Evolutionary conservation across 192 early-diverging fungal genomes (phyloP).

Genomic region (Coemansia sp.): DNA sequence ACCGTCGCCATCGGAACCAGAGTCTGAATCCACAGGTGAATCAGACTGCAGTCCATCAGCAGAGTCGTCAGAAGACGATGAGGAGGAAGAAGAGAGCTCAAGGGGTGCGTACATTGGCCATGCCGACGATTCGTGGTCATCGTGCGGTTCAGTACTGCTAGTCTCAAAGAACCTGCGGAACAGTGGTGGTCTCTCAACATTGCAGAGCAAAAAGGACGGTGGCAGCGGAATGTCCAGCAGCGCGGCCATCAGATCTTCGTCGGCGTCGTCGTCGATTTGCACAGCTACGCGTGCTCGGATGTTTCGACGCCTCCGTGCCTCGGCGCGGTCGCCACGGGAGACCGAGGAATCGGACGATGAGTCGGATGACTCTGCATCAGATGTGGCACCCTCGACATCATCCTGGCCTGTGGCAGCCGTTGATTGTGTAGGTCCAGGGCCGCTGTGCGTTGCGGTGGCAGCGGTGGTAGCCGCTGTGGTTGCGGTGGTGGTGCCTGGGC

Average conservation of each 20-base stretch:
- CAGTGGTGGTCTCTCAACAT: conserved; percentile 19
- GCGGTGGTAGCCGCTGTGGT: background rate
- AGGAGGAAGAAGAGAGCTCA: conserved; percentile 15
- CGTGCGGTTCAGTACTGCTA: background rate
- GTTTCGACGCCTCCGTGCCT: conserved; percentile 6
- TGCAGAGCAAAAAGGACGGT: conserved; percentile 62
- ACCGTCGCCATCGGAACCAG: conserved; percentile 7
- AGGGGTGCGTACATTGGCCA: conserved; percentile 1
- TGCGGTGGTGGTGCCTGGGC: background rate
- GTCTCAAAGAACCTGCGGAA: conserved; percentile 12
- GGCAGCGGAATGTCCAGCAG: conserved; percentile 56
- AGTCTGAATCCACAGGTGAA: conserved; percentile 3
- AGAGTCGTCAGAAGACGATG: conserved; percentile 2
- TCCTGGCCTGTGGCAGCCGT: too few species aligned
- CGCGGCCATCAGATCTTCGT: conserved; percentile 67
- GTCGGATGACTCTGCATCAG: conserved; percentile 8
- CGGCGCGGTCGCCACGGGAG: conserved; percentile 23
- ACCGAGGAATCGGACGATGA: conserved; percentile 26
- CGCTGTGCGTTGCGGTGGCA: background rate
- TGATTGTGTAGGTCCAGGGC: background rate
- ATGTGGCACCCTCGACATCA: too few species aligned
- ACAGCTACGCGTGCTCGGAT: conserved; percentile 54
- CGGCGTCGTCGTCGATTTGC: conserved; percentile 78
- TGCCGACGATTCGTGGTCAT: too few species aligned
- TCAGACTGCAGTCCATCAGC: background rate